Evolutionary conservation across 805 yeast species (phyloP).

Genomic region (Wickerhamiella parazyma): DNA sequence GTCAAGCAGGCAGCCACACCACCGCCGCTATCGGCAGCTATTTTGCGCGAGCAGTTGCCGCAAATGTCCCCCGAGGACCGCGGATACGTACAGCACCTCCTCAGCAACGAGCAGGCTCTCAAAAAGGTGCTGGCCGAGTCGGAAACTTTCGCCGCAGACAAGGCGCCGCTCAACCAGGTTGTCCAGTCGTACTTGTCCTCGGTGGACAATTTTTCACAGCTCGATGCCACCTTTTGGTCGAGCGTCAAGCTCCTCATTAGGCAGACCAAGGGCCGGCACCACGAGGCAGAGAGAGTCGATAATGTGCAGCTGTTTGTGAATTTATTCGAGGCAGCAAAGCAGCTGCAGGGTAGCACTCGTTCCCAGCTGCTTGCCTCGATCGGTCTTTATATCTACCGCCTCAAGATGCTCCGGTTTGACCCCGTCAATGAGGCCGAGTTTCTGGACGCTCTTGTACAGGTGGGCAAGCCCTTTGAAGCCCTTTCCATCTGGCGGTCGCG

Average conservation of each 20-base stretch:
- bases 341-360: conserved; percentile 6
- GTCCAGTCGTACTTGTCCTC: conserved; percentile 4
- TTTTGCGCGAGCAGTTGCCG: conserved; percentile 11
- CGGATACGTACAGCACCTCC: conserved; percentile 9
- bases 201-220: conserved; percentile 10
- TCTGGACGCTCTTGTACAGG: conserved; percentile 16
- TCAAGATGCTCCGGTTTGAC: conserved; percentile 17
- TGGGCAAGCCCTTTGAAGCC: conserved; percentile 14
- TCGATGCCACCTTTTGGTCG: conserved; percentile 15
- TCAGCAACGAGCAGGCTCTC: conserved; percentile 3
- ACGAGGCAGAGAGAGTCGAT: not conserved
- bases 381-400: conserved; percentile 16
- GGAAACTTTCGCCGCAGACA: conserved; percentile 41
- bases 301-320: conserved; percentile 12
- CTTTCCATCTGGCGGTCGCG: conserved; percentile 16
- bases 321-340: conserved; percentile 18
- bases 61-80: conserved; percentile 12
- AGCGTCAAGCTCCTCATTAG: conserved; percentile 1
- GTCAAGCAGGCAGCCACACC: not conserved
- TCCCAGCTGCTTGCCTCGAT: conserved; percentile 7
- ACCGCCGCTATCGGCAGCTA: conserved; percentile 5
- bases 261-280: conserved; percentile 10
- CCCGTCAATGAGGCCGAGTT: conserved; percentile 21
- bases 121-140: conserved; percentile 70
- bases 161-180: conserved; percentile 1